Percentiles rank a stretch among this genome's conserved stretches.
phyloP scores from a whole-genome alignment of 805 yeast genomes.

The Kazachstania psychrophila region DNA sequence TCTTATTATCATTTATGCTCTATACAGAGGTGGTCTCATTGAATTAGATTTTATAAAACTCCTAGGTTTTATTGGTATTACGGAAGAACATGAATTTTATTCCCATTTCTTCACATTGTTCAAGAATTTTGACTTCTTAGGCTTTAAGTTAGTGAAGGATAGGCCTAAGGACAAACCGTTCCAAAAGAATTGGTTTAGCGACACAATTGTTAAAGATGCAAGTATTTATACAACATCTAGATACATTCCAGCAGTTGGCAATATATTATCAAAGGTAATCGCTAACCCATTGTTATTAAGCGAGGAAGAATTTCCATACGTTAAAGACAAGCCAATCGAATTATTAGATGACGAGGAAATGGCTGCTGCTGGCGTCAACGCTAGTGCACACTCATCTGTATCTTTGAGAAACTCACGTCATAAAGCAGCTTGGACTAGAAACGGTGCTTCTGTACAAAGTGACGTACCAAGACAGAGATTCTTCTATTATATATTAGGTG shows the following conservation, averaged over 20 bases:
- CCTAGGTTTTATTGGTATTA: conserved; percentile 42
- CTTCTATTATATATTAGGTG: conserved; percentile 81
- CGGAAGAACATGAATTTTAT: conserved; percentile 32
- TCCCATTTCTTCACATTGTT: conserved; percentile 45
- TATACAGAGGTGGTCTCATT: conserved; percentile 74
- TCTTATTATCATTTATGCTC: conserved; percentile 60
- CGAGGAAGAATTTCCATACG: conserved; percentile 58
- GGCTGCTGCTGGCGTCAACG: conserved; percentile 25
- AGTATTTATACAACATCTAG: conserved; percentile 53
- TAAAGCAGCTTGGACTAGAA: conserved; percentile 68
- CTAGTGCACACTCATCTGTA: conserved; percentile 31
- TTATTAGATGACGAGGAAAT: conserved; percentile 31
- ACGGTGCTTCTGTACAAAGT: conserved; percentile 19
- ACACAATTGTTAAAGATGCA: conserved; percentile 31
- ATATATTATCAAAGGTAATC: conserved; percentile 44
- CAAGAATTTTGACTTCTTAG: conserved; percentile 47
- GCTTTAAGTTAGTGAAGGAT: conserved; percentile 44
- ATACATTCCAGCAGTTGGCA: conserved; percentile 59
- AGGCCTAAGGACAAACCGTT: conserved; percentile 36
- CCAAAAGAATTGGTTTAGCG: conserved; percentile 47
- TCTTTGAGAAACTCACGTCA: conserved; percentile 64
- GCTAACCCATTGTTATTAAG: conserved; percentile 40
- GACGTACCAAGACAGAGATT: conserved; percentile 53
- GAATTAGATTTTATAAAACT: conserved; percentile 66
- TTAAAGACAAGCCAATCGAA: conserved; percentile 61